Evolutionary conservation across 164 flowering plant species (phyloP).

Genomic region (Nymphaea colorata): DNA sequence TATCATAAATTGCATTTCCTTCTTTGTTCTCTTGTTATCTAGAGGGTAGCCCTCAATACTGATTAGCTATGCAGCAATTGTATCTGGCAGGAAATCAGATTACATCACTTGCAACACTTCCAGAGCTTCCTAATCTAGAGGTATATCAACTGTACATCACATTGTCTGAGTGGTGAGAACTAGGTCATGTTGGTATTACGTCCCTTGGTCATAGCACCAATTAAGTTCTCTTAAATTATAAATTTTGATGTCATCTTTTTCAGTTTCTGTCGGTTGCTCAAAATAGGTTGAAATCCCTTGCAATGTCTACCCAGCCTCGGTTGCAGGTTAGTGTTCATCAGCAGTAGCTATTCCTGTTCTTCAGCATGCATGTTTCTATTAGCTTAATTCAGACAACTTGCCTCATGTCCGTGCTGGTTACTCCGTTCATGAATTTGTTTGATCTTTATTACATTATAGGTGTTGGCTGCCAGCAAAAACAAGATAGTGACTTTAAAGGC

Average conservation of each 20-base stretch:
- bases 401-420: neutral
- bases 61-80: constrained; percentile 58
- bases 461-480: constrained; percentile 97
- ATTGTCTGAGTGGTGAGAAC: neutral
- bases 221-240: neutral
- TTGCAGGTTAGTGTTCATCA: constrained; percentile 47
- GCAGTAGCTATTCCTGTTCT: too few relatives aligned
- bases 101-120: constrained; percentile 83
- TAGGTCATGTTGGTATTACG: neutral
- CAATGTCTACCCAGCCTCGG: constrained; percentile 98
- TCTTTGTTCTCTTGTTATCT: neutral
- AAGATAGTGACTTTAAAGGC: constrained; percentile 85
- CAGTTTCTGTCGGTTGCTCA: constrained; percentile 99
- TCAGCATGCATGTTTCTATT: too few relatives aligned
- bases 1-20: neutral
- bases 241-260: constrained; percentile 6
- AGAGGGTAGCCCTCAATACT: constrained; percentile 5
- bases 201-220: neutral
- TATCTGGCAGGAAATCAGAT: constrained; percentile 99
- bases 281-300: constrained; percentile 83
- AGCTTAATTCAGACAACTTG: neutral
- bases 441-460: constrained; percentile 25
- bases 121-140: constrained; percentile 98
- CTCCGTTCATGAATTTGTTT: too few relatives aligned
- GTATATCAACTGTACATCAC: constrained; percentile 21